A percentile compares a stretch with the other conserved stretches of the same genome.
Conservation (phyloP, 768 basidiomycete species). For the Lentinula raphanica region DNA sequence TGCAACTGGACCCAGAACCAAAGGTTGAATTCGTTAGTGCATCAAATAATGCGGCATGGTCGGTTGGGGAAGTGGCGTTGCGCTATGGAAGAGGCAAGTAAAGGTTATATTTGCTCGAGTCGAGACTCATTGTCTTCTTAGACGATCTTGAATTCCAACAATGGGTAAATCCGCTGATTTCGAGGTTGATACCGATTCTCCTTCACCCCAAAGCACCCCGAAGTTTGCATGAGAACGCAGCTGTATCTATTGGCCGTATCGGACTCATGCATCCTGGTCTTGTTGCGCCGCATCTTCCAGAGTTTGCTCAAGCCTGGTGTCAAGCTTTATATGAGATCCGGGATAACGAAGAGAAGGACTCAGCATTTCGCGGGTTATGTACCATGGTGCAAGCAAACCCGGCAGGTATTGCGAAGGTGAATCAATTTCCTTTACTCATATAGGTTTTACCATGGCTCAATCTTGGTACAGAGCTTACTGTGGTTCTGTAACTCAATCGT, state of each 20-base stretch:
- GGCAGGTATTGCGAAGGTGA: conserved; percentile 84
- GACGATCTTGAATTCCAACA: conserved; percentile 86
- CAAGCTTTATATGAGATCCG: conserved; percentile 96
- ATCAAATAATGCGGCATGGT: conserved; percentile 99
- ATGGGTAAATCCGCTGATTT: conserved; percentile 84
- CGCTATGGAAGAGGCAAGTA: conserved; percentile 73
- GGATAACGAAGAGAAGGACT: conserved; percentile 99
- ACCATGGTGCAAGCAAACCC: conserved; percentile 94
- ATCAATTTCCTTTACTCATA: too few species aligned
- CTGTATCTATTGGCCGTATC: conserved; percentile 95
- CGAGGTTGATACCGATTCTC: conserved; percentile 88
- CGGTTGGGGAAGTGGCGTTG: conserved; percentile 96
- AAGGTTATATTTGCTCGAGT: conserved; percentile 4
- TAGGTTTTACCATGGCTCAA: too few species aligned
- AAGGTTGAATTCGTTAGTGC: conserved; percentile 93
- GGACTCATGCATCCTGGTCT: conserved; percentile 87
- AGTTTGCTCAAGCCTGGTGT: conserved; percentile 96
- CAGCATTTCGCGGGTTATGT: conserved; percentile 96
- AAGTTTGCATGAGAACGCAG: conserved; percentile 94
- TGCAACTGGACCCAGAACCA: conserved; percentile 89
- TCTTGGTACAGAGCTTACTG: conserved; percentile 73
- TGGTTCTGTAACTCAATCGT: conserved; percentile 99
- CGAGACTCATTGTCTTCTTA: conserved; percentile 19
- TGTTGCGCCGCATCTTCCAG: conserved; percentile 83
- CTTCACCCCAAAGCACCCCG: conserved; percentile 90